A percentile compares a stretch with the other conserved stretches of the same genome.
These are phyloP conservation scores for Plasmopara muralis DNA, from an alignment of 352 stramenopile species.

Conservation along the genomic window DNA sequence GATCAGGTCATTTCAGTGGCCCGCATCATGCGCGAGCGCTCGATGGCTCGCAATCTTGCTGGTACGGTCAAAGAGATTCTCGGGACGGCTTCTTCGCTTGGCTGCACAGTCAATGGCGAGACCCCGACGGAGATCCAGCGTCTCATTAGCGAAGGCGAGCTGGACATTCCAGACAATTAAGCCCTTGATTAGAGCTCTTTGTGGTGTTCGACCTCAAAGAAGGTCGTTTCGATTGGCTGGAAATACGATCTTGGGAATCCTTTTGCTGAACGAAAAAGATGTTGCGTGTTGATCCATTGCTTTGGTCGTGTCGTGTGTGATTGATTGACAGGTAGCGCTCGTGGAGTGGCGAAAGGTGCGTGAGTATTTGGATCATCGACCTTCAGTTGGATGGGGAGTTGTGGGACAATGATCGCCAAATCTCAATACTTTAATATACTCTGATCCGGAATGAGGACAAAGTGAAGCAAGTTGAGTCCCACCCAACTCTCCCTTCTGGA, in stretches of 20 bases:
- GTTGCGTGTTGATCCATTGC: slow-evolving; percentile 8
- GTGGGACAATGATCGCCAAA: slow-evolving; percentile 47
- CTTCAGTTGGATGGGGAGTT: neutral
- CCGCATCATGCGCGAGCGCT: slow-evolving; percentile 95
- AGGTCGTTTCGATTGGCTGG: slow-evolving; percentile 9
- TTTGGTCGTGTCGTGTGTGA: neutral
- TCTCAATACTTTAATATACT: slow-evolving; percentile 83
- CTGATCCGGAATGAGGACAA: slow-evolving; percentile 64
- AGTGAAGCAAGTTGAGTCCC: slow-evolving; percentile 12
- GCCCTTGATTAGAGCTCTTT: neutral
- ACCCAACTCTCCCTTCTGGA: too few species aligned
- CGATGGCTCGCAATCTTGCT: slow-evolving; percentile 92
- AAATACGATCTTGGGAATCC: slow-evolving; percentile 18
- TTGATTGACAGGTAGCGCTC: neutral
- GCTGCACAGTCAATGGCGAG: slow-evolving; percentile 99
- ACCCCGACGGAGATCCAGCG: slow-evolving; percentile 94
- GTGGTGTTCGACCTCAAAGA: slow-evolving; percentile 5
- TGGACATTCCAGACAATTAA: slow-evolving; percentile 97
- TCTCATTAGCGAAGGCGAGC: slow-evolving; percentile 94
- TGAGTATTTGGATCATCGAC: neutral
- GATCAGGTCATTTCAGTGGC: slow-evolving; percentile 99
- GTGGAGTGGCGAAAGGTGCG: slow-evolving; percentile 11
- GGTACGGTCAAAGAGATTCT: slow-evolving; percentile 99
- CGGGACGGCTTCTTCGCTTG: slow-evolving; percentile 97
- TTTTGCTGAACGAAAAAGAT: slow-evolving; percentile 27